These are phyloP conservation scores for Talaromyces rugulosus DNA, from an alignment of 2,329 filamentous ascomycete species.

Conservation along the genomic window DNA sequence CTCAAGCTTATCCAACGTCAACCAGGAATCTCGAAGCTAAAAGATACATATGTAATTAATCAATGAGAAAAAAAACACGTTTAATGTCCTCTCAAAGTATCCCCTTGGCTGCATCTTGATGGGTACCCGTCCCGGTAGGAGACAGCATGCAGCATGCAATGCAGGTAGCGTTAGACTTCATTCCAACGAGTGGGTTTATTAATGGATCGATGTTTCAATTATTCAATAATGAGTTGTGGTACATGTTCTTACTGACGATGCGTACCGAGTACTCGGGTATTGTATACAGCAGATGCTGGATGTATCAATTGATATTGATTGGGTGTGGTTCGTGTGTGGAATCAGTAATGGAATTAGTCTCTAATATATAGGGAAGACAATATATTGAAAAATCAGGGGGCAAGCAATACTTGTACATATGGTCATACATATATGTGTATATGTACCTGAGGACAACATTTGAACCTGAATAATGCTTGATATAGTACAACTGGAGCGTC, in stretches of 20 bases:
- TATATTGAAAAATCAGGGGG: too few species aligned
- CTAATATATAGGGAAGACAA: neutral
- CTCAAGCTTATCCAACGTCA: neutral
- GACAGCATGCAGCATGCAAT: neutral
- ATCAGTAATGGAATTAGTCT: neutral
- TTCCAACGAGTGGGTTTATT: neutral
- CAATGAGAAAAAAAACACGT: neutral
- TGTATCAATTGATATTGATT: neutral
- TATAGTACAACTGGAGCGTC: neutral
- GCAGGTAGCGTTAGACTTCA: neutral
- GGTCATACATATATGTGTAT: too few species aligned
- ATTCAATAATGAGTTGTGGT: too few species aligned
- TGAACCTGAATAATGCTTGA: neutral
- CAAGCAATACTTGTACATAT: too few species aligned
- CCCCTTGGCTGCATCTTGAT: neutral
- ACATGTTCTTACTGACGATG: neutral
- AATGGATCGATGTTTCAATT: neutral
- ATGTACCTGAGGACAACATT: neutral
- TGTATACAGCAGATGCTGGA: neutral
- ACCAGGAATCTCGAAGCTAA: neutral
- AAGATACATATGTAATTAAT: neutral
- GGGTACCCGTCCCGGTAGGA: neutral
- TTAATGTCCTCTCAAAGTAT: neutral
- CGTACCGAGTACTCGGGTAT: neutral
- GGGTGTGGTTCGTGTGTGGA: neutral